Base-by-base conservation (phyloP, 2,329 filamentous ascomycete genomes). In the Penicillium sclerotiorum region DNA sequence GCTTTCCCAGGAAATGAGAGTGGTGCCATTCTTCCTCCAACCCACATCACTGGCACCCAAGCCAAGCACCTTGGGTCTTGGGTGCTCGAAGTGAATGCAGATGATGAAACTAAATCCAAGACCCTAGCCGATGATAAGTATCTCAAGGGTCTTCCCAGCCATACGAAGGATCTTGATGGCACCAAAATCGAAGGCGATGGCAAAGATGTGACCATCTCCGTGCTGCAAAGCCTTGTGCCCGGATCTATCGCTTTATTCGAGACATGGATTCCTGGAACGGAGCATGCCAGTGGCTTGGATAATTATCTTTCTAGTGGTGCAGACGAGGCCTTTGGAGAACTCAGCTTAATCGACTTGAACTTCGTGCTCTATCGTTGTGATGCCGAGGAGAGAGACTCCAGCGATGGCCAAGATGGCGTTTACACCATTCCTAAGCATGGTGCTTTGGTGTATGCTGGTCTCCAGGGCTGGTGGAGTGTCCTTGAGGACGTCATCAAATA, bases 391-490 rank as follows among this genome's bases (percentile, higher is more conserved):
- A 82, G 84, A 40, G 90, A 94, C 59, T 84, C 82, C 6, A 96
- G 88, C 56, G 81, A 80, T 44, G 90, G 90, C 4, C 80, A 82
- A 52, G 90, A 96, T 67, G 93, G 94, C n/a, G 86, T 86, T 8
- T 99, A 97, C 73, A 82, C 86, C 45, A 87, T 99, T 56, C 94
- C 94, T 1, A 86, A 86, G 1, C 79, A 91, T 65, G 93, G 92
- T 2, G 85, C 88, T 51, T 80, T 96, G 35, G 89, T 96, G 2
- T 99, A 97, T 70, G 93, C 93, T 52, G 94, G 94, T 53, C 80
- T 99, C n/a, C 94, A 99, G 70, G 95, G 95, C 30, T 99, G 94
- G 93, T 96, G 93, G 91, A 96, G 91, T 67, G 78, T 96, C 1
- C 76, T 99, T 35, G 87, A 90, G 61, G 80, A 88, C 49, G 87